A percentile compares a stretch with the other conserved stretches of the same genome.
Conservation (phyloP, 2,329 filamentous ascomycete genomes). For the Alternaria novae-zelandiae region DNA sequence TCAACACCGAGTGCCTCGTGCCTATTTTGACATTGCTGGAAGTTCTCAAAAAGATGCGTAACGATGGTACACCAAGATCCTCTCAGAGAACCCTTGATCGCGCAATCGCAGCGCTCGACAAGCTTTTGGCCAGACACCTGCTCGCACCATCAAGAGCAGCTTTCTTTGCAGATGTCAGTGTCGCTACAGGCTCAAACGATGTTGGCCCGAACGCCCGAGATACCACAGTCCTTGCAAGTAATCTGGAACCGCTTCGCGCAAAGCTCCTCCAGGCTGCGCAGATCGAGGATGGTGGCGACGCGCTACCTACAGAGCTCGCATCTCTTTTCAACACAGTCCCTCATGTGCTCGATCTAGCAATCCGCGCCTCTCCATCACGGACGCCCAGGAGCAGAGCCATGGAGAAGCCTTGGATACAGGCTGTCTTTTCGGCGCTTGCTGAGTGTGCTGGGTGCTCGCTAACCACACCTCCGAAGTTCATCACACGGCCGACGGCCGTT, state of each 20-base stretch:
- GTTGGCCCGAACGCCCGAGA: slow-evolving; percentile 5
- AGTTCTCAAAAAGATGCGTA: slow-evolving; percentile 15
- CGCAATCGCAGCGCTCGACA: slow-evolving; percentile 37
- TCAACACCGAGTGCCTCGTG: slow-evolving; percentile 47
- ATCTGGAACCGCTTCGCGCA: slow-evolving; percentile 35
- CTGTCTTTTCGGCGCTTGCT: slow-evolving; percentile 46
- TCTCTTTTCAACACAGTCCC: slow-evolving; percentile 37
- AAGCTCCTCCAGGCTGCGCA: slow-evolving; percentile 42
- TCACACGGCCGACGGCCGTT: slow-evolving; percentile 26
- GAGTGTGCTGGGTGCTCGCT: slow-evolving; percentile 44
- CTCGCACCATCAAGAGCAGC: slow-evolving; percentile 49
- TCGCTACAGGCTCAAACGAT: slow-evolving; percentile 4
- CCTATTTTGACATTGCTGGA: slow-evolving; percentile 37
- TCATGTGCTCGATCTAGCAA: slow-evolving; percentile 49
- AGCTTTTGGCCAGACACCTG: slow-evolving; percentile 51
- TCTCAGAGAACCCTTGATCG: slow-evolving; percentile 5
- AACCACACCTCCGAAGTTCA: slow-evolving; percentile 27
- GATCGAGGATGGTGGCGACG: slow-evolving; percentile 35
- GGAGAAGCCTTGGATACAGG: slow-evolving; percentile 55
- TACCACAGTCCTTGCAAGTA: slow-evolving; percentile 25
- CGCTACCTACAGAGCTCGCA: slow-evolving; percentile 25
- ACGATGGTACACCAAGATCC: background rate
- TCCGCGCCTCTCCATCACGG: slow-evolving; percentile 49
- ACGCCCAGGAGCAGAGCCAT: slow-evolving; percentile 49
- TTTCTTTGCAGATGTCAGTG: slow-evolving; percentile 40